phyloP scores from a whole-genome alignment of 164 flowering plant species.

The Platanus orientalis region DNA sequence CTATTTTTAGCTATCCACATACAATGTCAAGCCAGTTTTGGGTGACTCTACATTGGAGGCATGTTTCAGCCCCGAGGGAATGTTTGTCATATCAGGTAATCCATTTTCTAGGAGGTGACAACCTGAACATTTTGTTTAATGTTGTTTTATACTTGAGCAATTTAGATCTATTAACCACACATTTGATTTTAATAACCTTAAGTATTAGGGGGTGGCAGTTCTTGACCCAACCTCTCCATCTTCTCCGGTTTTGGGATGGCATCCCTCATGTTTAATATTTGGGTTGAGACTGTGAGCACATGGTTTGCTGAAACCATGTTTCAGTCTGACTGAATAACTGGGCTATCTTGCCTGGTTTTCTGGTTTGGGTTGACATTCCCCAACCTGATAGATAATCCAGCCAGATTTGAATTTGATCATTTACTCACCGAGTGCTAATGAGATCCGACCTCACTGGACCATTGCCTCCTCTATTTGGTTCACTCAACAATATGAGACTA shows the following conservation, averaged over 20 bases:
- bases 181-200: too few species aligned
- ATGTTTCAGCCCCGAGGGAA: conserved; percentile 97
- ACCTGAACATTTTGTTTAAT: background rate
- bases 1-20: conserved; percentile 56
- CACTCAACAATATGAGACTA: too few species aligned
- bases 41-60: conserved; percentile 83
- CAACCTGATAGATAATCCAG: too few species aligned
- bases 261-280: background rate
- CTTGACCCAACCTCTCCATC: background rate
- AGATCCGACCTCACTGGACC: too few species aligned
- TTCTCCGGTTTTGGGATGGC: background rate
- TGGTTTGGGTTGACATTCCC: too few species aligned
- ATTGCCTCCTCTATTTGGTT: too few species aligned
- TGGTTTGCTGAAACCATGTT: background rate
- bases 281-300: background rate
- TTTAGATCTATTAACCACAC: too few species aligned
- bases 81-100: conserved; percentile 88
- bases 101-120: background rate
- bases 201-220: too few species aligned
- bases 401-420: too few species aligned
- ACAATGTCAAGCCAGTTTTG: conserved; percentile 82
- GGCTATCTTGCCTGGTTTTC: too few species aligned
- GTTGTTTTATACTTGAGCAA: background rate
- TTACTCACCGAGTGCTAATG: too few species aligned
- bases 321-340: too few species aligned